A percentile compares a stretch with the other conserved stretches of the same genome.
These are phyloP conservation scores for Aphanocladium album DNA, from an alignment of 2,329 filamentous ascomycete genomes.

Conservation along the genomic window DNA sequence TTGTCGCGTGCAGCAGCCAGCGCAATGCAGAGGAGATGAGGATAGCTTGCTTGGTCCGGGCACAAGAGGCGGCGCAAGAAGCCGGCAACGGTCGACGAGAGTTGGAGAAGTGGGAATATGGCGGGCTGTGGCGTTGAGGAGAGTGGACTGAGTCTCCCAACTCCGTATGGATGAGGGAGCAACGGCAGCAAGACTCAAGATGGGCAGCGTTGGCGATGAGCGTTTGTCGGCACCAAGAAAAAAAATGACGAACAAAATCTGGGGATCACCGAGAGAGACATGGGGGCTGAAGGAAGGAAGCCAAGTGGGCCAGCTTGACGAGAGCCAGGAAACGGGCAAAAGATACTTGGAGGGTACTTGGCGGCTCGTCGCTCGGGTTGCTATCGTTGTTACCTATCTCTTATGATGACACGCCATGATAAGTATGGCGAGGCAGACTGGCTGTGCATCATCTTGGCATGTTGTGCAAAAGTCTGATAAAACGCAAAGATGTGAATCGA, in stretches of 20 bases:
- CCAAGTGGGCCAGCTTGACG: background rate
- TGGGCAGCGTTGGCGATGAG: background rate
- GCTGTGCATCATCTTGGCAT: too few relatives aligned
- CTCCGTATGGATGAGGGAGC: background rate
- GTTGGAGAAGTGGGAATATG: slow-evolving; percentile 4
- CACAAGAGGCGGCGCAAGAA: background rate
- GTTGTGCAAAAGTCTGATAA: too few relatives aligned
- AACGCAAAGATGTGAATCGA: too few relatives aligned
- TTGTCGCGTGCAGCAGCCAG: background rate
- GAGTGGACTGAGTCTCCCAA: background rate
- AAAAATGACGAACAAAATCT: background rate
- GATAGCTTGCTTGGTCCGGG: background rate
- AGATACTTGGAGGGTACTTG: slow-evolving; percentile 1
- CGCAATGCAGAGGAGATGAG: background rate
- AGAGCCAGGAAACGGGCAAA: background rate
- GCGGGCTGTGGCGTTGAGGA: background rate
- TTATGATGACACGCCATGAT: background rate
- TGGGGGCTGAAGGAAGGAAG: background rate
- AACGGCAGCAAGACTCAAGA: background rate
- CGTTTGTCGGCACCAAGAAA: background rate
- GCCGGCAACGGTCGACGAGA: background rate
- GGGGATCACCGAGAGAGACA: background rate
- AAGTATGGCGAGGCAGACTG: too few relatives aligned
- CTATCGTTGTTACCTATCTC: background rate
- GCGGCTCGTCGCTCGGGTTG: background rate